These are phyloP conservation scores for Friedmanniomyces endolithicus DNA, from an alignment of 495 filamentous ascomycete species.

Conservation along the genomic window DNA sequence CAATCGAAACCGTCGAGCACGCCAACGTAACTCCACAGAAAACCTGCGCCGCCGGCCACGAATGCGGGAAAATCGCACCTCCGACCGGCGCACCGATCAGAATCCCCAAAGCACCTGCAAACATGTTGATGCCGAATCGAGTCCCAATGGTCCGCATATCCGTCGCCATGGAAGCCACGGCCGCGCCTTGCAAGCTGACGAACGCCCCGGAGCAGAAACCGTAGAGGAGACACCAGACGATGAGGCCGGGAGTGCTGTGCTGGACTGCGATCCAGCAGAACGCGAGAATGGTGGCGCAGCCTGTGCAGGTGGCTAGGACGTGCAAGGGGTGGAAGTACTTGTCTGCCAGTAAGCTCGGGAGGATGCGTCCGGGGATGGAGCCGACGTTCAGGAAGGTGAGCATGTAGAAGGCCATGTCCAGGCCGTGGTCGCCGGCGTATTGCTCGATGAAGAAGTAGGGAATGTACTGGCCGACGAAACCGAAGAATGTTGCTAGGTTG, in stretches of 20 bases:
- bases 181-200: constrained; percentile 27
- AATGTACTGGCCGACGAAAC: constrained; percentile 52
- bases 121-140: constrained; percentile 12
- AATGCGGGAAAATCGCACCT: constrained; percentile 5
- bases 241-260: constrained; percentile 37
- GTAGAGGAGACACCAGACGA: constrained; percentile 47
- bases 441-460: constrained; percentile 51
- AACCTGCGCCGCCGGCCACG: constrained; percentile 6
- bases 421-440: constrained; percentile 38
- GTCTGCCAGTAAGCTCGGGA: constrained; percentile 53
- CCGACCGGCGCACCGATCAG: constrained; percentile 2
- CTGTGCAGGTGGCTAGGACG: constrained; percentile 33
- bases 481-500: constrained; percentile 31
- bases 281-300: constrained; percentile 25
- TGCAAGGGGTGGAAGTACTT: constrained; percentile 46
- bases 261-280: constrained; percentile 47
- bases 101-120: constrained; percentile 4
- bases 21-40: constrained; percentile 6
- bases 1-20: constrained; percentile 1
- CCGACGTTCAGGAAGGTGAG: constrained; percentile 40
- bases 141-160: constrained; percentile 7
- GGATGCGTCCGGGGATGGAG: constrained; percentile 48
- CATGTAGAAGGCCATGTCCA: constrained; percentile 35
- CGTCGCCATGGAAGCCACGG: constrained; percentile 7
- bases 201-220: constrained; percentile 55